These are phyloP conservation scores for Ceratobasidium sp. DNA, from an alignment of 1,284 basidiomycete species.

Conservation along the genomic window DNA sequence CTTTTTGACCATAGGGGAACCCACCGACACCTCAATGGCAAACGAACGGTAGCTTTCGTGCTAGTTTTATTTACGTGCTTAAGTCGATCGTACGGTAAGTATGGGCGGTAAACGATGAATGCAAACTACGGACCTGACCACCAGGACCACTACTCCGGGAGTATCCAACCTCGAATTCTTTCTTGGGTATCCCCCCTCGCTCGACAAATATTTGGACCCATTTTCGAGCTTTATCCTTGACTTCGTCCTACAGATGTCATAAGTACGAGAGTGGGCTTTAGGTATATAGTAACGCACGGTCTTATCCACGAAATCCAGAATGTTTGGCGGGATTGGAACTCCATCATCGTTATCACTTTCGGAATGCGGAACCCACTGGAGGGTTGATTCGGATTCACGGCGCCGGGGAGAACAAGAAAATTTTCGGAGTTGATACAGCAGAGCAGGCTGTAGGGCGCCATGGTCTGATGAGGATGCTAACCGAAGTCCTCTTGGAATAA, in stretches of 20 bases:
- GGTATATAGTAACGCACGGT: not conserved
- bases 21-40: conserved; percentile 26
- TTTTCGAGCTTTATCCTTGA: conserved; percentile 9
- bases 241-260: conserved; percentile 4
- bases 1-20: conserved; percentile 26
- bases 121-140: conserved; percentile 3
- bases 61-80: conserved; percentile 39
- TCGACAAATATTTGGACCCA: conserved; percentile 11
- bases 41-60: conserved; percentile 28
- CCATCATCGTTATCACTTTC: not conserved
- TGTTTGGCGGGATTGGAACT: conserved; percentile 13
- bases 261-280: not conserved
- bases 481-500: too few relatives aligned
- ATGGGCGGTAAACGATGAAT: too few relatives aligned
- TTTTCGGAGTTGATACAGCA: not conserved
- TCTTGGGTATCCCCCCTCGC: conserved; percentile 24
- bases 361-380: conserved; percentile 29
- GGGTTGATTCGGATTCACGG: not conserved
- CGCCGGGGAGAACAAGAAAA: not conserved
- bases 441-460: not conserved
- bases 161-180: conserved; percentile 35
- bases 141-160: conserved; percentile 37
- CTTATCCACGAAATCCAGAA: conserved; percentile 4
- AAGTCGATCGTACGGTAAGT: not conserved
- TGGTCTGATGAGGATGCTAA: too few relatives aligned